Evolutionary conservation across 345 rosid genomes (phyloP).

Genomic region (Syzygium aqueum): DNA sequence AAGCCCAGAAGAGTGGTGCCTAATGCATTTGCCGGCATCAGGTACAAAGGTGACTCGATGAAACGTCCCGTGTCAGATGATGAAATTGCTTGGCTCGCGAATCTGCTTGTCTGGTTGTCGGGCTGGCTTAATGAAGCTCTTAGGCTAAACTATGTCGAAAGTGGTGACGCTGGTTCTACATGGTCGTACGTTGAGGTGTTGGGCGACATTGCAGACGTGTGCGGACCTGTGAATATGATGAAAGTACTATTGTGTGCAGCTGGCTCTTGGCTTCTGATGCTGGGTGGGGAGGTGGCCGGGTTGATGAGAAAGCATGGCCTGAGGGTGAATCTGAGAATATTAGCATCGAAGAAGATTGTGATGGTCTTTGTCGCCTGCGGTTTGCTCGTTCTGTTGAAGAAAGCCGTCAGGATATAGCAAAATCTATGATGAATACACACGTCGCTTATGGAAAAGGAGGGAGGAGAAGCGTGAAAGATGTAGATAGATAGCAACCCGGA

Average conservation of each 20-base stretch:
- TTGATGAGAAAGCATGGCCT: conserved; percentile 59
- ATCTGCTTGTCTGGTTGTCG: conserved; percentile 54
- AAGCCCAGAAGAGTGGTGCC: conserved; percentile 63
- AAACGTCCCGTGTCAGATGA: conserved; percentile 71
- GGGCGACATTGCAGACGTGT: conserved; percentile 21
- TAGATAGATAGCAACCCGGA: neutral
- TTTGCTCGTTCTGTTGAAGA: conserved; percentile 37
- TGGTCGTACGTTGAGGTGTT: conserved; percentile 50
- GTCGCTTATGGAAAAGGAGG: neutral
- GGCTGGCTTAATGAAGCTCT: conserved; percentile 55
- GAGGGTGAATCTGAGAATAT: conserved; percentile 59
- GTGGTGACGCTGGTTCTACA: conserved; percentile 7
- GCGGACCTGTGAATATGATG: conserved; percentile 31
- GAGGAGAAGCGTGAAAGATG: neutral
- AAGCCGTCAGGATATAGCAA: conserved; percentile 16
- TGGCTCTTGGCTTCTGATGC: conserved; percentile 35
- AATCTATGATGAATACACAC: neutral
- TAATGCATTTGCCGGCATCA: conserved; percentile 20
- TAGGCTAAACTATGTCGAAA: conserved; percentile 42
- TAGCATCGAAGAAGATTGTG: conserved; percentile 78
- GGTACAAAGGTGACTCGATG: conserved; percentile 88
- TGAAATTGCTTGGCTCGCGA: conserved; percentile 80
- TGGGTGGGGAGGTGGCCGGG: conserved; percentile 18
- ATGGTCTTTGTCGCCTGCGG: conserved; percentile 29
- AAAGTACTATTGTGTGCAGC: conserved; percentile 30